Conservation (phyloP, 2,329 filamentous ascomycete species). For the Aspergillus sp. region DNA sequence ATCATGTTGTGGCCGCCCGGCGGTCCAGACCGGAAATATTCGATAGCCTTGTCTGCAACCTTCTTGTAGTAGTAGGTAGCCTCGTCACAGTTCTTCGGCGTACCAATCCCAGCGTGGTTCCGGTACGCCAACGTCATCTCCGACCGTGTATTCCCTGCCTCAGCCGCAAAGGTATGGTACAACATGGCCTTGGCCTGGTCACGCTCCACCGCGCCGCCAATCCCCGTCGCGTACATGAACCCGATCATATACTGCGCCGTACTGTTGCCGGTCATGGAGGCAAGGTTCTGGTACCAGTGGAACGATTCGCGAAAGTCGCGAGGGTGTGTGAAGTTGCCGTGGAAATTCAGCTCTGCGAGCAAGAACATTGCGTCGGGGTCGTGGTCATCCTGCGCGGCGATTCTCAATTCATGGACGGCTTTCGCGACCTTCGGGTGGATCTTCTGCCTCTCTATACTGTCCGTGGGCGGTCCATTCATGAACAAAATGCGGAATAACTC, state of each 20-base stretch:
- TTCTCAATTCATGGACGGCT: constrained; percentile 59
- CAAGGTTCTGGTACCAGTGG: constrained; percentile 74
- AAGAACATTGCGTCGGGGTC: constrained; percentile 81
- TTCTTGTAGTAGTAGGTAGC: constrained; percentile 87
- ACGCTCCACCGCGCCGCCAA: constrained; percentile 74
- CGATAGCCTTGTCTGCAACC: constrained; percentile 89
- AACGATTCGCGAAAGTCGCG: constrained; percentile 78
- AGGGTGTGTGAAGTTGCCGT: constrained; percentile 88
- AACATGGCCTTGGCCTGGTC: constrained; percentile 90
- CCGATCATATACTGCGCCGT: constrained; percentile 96
- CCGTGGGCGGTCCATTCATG: constrained; percentile 58
- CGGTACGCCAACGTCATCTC: constrained; percentile 93
- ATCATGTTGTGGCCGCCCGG: constrained; percentile 80
- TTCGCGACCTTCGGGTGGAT: constrained; percentile 48
- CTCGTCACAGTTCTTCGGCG: constrained; percentile 79
- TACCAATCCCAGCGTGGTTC: constrained; percentile 80
- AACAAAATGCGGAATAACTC: constrained; percentile 64
- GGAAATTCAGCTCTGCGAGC: constrained; percentile 93
- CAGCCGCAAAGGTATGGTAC: constrained; percentile 91
- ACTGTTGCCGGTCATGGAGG: constrained; percentile 74
- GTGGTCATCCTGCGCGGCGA: constrained; percentile 54
- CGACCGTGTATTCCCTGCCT: constrained; percentile 76
- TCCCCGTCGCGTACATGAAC: constrained; percentile 90
- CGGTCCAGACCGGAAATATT: constrained; percentile 83
- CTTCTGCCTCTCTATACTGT: constrained; percentile 37